Base-by-base conservation (phyloP, 306 rosid species). In the Astragalus membranaceus region DNA sequence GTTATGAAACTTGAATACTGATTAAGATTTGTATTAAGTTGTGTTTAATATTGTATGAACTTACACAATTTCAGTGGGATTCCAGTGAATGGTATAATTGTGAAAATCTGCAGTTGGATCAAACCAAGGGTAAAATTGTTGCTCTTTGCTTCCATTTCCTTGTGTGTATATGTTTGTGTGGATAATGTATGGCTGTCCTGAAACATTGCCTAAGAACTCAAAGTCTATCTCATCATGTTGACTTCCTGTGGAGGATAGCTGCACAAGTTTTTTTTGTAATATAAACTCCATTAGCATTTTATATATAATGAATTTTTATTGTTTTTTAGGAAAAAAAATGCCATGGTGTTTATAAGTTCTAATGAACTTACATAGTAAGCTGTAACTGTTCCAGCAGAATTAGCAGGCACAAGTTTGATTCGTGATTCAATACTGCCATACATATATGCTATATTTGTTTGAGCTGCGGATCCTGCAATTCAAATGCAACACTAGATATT, bases 21-120 rank as follows among this genome's bases (percentile, higher is more conserved):
- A 37, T 37, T 39, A 39, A 39, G 3, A 23, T 39, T 32, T 39
- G 15, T 53, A 32, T 5, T 67, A 9, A 42, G 50, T 9, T 53
- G 52, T 61, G 43, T 60, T 55, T 8, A 61, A 23, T 20, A 30
- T 13, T 20, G 30, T 44, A 55, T 32, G 36, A 60, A 75, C 94
- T 85, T 81, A 87, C 97, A 90, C 98, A 63, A 88, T 60, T 72
- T 75, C 80, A 36, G 81, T 55, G 63, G 96, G 96, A 70, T 88
- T 88, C 98, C 97, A 94, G 15, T 87, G 97, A 64, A 88, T 85
- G 77, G 91, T 88, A 84, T 94, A 94, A 82, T 85, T 94, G 81
- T 94, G 97, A 74, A 73, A 94, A 75, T 79, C 87, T 36, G 94
- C 78, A 0, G 89, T 76, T n/a, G 97, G 97, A 39, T 90, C 92